Base-by-base conservation (phyloP, 768 basidiomycete genomes). In the Lactarius trivialis region DNA sequence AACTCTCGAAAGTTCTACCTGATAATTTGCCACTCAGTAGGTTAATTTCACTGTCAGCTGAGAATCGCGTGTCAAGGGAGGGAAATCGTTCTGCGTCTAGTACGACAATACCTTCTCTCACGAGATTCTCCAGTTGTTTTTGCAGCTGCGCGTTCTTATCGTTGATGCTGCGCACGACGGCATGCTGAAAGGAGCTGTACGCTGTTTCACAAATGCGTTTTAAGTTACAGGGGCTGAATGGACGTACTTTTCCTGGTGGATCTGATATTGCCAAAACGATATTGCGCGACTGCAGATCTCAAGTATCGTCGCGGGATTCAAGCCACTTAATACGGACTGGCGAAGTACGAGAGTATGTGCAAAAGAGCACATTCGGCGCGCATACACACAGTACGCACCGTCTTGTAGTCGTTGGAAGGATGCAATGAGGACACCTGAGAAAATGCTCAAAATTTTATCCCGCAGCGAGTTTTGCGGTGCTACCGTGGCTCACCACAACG, bases 241-340 rank as follows among this genome's bases (percentile, higher is more conserved):
- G 26, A 67, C 74, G 60, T 60, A 89, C 91, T 82, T 85, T 76
- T 93, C 91, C 73, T 93, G 91, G 65, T 90, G 88, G 55, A 86
- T 82, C 69, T 93, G 91, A 71, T 93, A 93, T 71, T 91, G 89
- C 91, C 91, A 93, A 72, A 93, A 93, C 4, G 91, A 89, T 60
- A 93, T 81, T 4, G 91, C 89, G 88, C 91, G 84, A 70, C 83
- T 85, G 71, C 89, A 91, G 52, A 93, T 90, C 69, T 93, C 91
- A 56, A 92, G 73, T 57, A 93, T 85, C 32, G 80, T 81, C 0
- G 85, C 81, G 15, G 91, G 91, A 30, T 80, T 83, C 50, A 93
- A 72, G 0, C 91, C 91, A 30, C 91, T 91, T 51, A 93, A 76
- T 61, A 93, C 91, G 21, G 91, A 93, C 91, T 93, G 51, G 34